Percentiles rank a stretch among this genome's conserved stretches.
Evolutionary conservation across 176 grass and related monocot species (phyloP).

Genomic region (Cenchrus americanus): DNA sequence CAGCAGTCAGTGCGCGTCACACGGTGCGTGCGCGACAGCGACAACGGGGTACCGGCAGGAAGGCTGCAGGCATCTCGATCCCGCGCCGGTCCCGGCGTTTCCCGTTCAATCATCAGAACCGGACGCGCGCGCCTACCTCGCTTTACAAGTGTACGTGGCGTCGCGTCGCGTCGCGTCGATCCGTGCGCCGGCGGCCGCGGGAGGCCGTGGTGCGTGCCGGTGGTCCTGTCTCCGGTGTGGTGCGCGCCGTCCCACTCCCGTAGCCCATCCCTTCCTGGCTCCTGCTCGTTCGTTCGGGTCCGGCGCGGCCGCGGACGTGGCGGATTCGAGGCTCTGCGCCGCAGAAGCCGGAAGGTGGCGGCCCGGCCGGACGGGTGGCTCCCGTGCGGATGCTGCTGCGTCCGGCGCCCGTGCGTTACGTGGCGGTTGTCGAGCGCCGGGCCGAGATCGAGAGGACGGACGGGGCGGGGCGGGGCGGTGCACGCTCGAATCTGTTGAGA

Average conservation of each 20-base stretch:
- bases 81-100: not conserved
- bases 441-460: too few relatives aligned
- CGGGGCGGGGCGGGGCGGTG: not conserved
- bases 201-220: not conserved
- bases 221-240: not conserved
- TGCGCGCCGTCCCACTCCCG: not conserved
- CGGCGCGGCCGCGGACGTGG: too few relatives aligned
- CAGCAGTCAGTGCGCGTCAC: not conserved
- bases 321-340: too few relatives aligned
- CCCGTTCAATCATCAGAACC: conserved; percentile 27
- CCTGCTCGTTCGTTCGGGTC: too few relatives aligned
- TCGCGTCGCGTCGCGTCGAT: not conserved
- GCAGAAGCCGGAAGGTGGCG: too few relatives aligned
- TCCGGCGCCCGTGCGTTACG: too few relatives aligned
- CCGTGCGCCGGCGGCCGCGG: not conserved
- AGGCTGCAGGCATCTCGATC: conserved; percentile 1
- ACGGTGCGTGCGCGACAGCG: conserved; percentile 11
- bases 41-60: not conserved
- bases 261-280: too few relatives aligned
- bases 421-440: too few relatives aligned
- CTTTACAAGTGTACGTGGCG: conserved; percentile 31
- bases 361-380: too few relatives aligned
- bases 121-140: not conserved
- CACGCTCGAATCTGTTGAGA: too few relatives aligned
- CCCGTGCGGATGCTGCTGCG: too few relatives aligned